These are phyloP conservation scores for Nematocida sp. DNA, from an alignment of 371 early-diverging fungal genomes.

Conservation along the genomic window DNA sequence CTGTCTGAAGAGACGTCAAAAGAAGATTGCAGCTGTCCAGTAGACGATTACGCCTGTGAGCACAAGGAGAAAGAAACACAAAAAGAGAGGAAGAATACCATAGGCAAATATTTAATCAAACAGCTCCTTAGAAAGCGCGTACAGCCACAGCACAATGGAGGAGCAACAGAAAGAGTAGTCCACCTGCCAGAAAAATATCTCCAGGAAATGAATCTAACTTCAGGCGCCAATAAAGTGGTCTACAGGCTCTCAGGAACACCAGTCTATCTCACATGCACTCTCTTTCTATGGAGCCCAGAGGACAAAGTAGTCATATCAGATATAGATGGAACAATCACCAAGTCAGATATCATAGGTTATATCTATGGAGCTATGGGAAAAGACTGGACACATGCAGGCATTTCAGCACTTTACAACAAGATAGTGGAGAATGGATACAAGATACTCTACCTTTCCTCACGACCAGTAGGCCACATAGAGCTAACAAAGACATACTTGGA, in stretches of 20 bases:
- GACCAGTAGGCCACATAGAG: slow-evolving; percentile 85
- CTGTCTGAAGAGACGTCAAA: background rate
- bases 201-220: slow-evolving; percentile 68
- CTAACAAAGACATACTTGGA: slow-evolving; percentile 81
- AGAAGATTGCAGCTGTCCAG: background rate
- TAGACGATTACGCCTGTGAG: background rate
- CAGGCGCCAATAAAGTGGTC: slow-evolving; percentile 77
- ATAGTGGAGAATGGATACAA: slow-evolving; percentile 86
- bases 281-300: slow-evolving; percentile 75
- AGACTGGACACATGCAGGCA: slow-evolving; percentile 94
- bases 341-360: slow-evolving; percentile 85
- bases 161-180: slow-evolving; percentile 47
- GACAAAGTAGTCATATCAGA: slow-evolving; percentile 87
- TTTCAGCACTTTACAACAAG: slow-evolving; percentile 85
- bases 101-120: slow-evolving; percentile 56
- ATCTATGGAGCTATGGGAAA: slow-evolving; percentile 89
- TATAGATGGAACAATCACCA: slow-evolving; percentile 98
- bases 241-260: slow-evolving; percentile 71
- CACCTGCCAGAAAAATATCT: slow-evolving; percentile 65
- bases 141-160: slow-evolving; percentile 40
- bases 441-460: slow-evolving; percentile 83
- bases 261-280: slow-evolving; percentile 72
- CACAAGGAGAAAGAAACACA: slow-evolving; percentile 48
- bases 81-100: slow-evolving; percentile 6
- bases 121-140: slow-evolving; percentile 60